Percentiles rank a stretch among this genome's conserved stretches.
Evolutionary conservation across 1,139 yeast species (phyloP).

Genomic region (Hyphopichia khmerensis): DNA sequence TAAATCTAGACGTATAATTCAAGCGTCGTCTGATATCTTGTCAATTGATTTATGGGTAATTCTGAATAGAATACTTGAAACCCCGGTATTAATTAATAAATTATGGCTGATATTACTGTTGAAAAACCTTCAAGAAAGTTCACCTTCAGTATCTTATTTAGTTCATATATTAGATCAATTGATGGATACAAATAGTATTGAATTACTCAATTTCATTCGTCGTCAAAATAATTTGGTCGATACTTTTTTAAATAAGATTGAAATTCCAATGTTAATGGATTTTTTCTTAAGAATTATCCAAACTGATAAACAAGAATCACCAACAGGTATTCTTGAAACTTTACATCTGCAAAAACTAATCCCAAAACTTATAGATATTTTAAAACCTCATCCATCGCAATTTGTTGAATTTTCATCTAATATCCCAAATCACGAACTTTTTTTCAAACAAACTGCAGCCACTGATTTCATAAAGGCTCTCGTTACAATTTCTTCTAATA

Average conservation of each 20-base stretch:
- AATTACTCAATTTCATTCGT: conserved; percentile 53
- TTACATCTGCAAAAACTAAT: conserved; percentile 52
- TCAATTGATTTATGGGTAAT: conserved; percentile 46
- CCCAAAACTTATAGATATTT: conserved; percentile 49
- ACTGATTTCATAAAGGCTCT: conserved; percentile 94
- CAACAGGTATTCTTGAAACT: conserved; percentile 59
- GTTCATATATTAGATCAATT: conserved; percentile 46
- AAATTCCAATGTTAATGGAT: conserved; percentile 57
- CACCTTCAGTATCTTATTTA: conserved; percentile 40
- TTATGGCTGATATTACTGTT: conserved; percentile 43
- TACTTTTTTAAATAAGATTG: conserved; percentile 52
- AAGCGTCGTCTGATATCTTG: conserved; percentile 42
- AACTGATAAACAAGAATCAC: conserved; percentile 63
- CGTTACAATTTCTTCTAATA: conserved; percentile 84
- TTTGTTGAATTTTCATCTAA: conserved; percentile 17
- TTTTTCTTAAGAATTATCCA: conserved; percentile 60
- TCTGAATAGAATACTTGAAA: conserved; percentile 44
- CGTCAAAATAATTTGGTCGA: conserved; percentile 53
- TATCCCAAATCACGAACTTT: conserved; percentile 33
- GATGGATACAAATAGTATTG: conserved; percentile 47
- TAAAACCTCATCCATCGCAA: conserved; percentile 45
- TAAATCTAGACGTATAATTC: conserved; percentile 40
- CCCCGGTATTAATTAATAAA: conserved; percentile 40
- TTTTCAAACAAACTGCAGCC: conserved; percentile 86
- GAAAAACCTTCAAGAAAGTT: conserved; percentile 38